Percentiles rank a stretch among this genome's conserved stretches.
phyloP scores from a whole-genome alignment of 257 asterid genomes.

The Capsicum baccatum region DNA sequence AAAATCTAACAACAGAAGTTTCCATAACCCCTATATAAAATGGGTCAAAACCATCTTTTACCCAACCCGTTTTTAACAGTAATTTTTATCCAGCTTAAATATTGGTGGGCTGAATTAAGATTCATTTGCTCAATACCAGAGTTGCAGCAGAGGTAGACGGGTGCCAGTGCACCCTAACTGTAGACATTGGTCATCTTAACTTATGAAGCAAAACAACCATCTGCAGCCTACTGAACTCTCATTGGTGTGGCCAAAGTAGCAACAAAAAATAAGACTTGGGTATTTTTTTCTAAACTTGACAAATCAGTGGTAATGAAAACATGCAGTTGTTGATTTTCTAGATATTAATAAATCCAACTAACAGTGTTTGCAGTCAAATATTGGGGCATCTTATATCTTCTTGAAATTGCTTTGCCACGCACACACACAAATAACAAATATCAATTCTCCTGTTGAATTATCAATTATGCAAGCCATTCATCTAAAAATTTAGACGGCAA shows the following conservation, averaged over 20 bases:
- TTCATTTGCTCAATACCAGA: no score
- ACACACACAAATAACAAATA: no score
- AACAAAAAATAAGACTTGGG: neutral
- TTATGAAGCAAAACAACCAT: neutral
- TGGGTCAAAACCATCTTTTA: neutral
- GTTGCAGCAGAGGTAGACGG: neutral
- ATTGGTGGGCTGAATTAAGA: no score
- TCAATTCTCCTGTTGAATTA: neutral
- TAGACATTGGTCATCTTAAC: neutral
- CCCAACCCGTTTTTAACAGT: no score
- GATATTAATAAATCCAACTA: neutral
- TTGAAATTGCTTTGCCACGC: neutral
- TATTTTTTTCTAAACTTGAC: neutral
- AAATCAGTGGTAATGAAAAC: neutral
- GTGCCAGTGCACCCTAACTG: neutral
- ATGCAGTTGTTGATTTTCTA: neutral
- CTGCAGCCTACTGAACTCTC: neutral
- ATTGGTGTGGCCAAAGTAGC: conserved; percentile 8
- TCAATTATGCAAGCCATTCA: neutral
- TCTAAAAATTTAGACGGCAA: neutral
- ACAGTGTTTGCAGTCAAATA: neutral
- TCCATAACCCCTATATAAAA: neutral
- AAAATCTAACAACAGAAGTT: neutral
- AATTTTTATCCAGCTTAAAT: no score
- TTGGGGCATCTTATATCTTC: conserved; percentile 1